A percentile compares a stretch with the other conserved stretches of the same genome.
Evolutionary conservation across 1,139 yeast genomes (phyloP).

Genomic region (Zygosaccharomyces sapae): DNA sequence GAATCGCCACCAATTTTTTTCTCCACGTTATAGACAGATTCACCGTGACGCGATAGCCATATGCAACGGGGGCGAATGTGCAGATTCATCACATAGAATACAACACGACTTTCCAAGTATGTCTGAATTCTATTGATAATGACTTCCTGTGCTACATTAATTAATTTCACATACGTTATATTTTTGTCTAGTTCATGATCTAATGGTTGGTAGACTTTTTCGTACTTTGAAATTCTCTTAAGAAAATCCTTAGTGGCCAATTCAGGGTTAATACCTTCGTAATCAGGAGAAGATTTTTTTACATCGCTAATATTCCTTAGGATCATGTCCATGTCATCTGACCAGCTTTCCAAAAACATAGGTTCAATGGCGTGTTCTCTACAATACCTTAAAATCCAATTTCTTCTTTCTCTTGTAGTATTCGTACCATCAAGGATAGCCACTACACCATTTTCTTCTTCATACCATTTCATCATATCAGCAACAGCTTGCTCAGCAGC

Average conservation of each 20-base stretch:
- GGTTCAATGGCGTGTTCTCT: constrained; percentile 72
- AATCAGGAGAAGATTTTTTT: constrained; percentile 84
- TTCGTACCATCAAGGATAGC: constrained; percentile 91
- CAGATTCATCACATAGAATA: constrained; percentile 90
- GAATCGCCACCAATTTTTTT: constrained; percentile 98
- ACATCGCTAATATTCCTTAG: constrained; percentile 80
- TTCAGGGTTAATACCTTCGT: constrained; percentile 65
- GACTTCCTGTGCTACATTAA: constrained; percentile 83
- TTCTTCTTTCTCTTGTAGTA: constrained; percentile 67
- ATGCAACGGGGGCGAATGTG: constrained; percentile 89
- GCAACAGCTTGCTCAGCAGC: constrained; percentile 69
- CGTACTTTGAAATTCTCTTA: constrained; percentile 68
- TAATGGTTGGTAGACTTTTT: constrained; percentile 70
- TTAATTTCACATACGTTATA: constrained; percentile 77
- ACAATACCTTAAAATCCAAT: constrained; percentile 59
- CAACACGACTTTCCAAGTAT: constrained; percentile 87
- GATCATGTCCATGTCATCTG: constrained; percentile 76
- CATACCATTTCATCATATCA: constrained; percentile 90
- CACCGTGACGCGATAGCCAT: constrained; percentile 95
- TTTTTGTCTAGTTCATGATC: constrained; percentile 54
- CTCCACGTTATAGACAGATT: constrained; percentile 82
- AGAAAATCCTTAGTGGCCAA: constrained; percentile 69
- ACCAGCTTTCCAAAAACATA: constrained; percentile 86
- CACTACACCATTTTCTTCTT: constrained; percentile 75
- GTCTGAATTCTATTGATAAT: constrained; percentile 83